Conservation (phyloP, 306 rosid genomes). For the Pterocarpus santalinus region DNA sequence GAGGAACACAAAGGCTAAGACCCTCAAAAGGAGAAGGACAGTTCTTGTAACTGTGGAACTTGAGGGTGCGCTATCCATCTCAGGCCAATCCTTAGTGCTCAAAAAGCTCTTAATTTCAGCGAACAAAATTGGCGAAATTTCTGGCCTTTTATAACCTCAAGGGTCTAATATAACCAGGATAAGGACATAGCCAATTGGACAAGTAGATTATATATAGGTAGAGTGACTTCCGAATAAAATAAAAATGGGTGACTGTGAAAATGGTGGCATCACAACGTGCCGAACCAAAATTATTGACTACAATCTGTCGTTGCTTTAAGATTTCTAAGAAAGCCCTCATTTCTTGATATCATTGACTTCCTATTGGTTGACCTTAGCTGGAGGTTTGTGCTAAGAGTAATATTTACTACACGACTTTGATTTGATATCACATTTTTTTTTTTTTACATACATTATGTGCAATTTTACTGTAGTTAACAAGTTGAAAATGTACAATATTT, state of each 20-base stretch:
- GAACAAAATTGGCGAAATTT: constrained; percentile 1
- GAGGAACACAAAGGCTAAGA: constrained; percentile 56
- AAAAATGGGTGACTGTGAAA: constrained; percentile 39
- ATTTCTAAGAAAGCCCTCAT: constrained; percentile 21
- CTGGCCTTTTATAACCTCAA: constrained; percentile 23
- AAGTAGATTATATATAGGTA: not conserved
- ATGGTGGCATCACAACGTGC: constrained; percentile 43
- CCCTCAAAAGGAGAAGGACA: constrained; percentile 57
- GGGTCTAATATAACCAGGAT: not conserved
- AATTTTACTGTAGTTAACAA: too few relatives aligned
- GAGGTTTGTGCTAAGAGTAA: not conserved
- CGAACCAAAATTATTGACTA: constrained; percentile 29
- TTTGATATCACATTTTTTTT: not conserved
- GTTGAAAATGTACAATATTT: too few relatives aligned
- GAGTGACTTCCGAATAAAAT: not conserved
- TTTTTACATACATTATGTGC: not conserved
- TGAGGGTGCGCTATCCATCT: constrained; percentile 45
- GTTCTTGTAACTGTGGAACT: constrained; percentile 53
- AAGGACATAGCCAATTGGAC: constrained; percentile 3
- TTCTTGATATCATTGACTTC: constrained; percentile 43
- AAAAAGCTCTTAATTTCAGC: not conserved
- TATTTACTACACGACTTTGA: constrained; percentile 1
- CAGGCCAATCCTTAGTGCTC: not conserved
- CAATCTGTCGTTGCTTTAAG: not conserved
- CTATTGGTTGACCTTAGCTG: constrained; percentile 29